Evolutionary conservation across 2,329 filamentous ascomycete species (phyloP), one percentile per base, ranked within the genome.

Genomic region (Ascochyta clinopodiicola): DNA sequence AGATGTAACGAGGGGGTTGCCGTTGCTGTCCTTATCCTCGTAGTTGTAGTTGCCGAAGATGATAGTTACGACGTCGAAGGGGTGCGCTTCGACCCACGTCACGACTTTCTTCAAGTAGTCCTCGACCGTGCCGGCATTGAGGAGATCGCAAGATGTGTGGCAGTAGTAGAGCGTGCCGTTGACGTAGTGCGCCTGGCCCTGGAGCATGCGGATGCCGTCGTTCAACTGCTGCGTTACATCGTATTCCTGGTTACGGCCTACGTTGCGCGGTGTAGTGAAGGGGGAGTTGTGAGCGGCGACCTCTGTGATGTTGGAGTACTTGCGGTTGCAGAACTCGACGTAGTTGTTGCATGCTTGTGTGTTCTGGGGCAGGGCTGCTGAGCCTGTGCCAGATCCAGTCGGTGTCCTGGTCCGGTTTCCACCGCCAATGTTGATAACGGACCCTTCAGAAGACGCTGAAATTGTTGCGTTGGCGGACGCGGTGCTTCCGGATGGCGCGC

Each of bases 61-160:
- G 64, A 97, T 88, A 2, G 92, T 96, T 22, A 98, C 84, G 4
- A 97, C 90, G 58, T 98, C 94, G 77, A 92, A 95, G 0, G 92
- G 93, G 65, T 97, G 88, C 0, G 72, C 68, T 13, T 84, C 82
- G 2, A 97, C 86, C 93, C 93, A 98, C 44, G 80, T 74, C 24
- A 82, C 82, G 9, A 97, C 89, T 3, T 81, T 81, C 8, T 79
- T 79, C 25, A 97, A 85, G 79, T 92, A 96, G 47, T 85, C 80
- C 55, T 88, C 86, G 36, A 95, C 88, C 2, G 91, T 88, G 0
- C 94, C 94, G 6, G 86, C 90, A 64, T 97, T 89, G 25, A 97
- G 84, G 3, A 97, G 80, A 64, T 94, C 86, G 77, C 94, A 98
- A 35, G 84, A 88, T 1, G 90, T 91, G 75, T 98, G 94, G 77